These are phyloP conservation scores for Penicillium sp. DNA, from an alignment of 2,329 filamentous ascomycete species.

Conservation along the genomic window DNA sequence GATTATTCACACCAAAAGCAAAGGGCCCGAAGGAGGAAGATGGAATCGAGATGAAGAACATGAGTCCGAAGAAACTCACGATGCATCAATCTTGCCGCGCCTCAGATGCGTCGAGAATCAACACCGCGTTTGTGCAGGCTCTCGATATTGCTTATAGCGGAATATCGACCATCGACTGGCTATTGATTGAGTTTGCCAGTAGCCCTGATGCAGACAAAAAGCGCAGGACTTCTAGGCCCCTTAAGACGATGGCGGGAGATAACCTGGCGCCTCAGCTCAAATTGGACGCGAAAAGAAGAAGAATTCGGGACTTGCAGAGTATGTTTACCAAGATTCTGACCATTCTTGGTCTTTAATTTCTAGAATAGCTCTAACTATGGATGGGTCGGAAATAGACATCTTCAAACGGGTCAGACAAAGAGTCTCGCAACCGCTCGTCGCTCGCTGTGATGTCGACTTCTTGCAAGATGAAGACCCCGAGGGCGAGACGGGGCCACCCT, in stretches of 20 bases:
- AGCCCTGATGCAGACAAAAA: neutral
- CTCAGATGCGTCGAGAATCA: neutral
- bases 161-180: neutral
- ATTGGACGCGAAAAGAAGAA: neutral
- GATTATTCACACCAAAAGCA: too few species aligned
- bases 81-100: neutral
- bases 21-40: too few species aligned
- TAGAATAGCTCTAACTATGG: too few species aligned
- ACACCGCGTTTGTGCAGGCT: neutral
- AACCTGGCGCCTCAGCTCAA: neutral
- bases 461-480: neutral
- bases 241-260: neutral
- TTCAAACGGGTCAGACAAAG: neutral
- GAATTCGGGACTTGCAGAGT: neutral
- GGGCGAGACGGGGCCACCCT: neutral
- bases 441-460: neutral
- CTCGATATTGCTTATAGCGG: neutral
- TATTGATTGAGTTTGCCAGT: neutral
- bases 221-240: neutral
- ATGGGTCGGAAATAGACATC: too few species aligned
- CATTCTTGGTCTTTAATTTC: neutral
- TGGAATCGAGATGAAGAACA: neutral
- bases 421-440: neutral
- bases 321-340: neutral
- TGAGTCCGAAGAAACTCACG: neutral